Base-by-base conservation (phyloP, 495 filamentous ascomycete species). In the Penicillium nucicola region DNA sequence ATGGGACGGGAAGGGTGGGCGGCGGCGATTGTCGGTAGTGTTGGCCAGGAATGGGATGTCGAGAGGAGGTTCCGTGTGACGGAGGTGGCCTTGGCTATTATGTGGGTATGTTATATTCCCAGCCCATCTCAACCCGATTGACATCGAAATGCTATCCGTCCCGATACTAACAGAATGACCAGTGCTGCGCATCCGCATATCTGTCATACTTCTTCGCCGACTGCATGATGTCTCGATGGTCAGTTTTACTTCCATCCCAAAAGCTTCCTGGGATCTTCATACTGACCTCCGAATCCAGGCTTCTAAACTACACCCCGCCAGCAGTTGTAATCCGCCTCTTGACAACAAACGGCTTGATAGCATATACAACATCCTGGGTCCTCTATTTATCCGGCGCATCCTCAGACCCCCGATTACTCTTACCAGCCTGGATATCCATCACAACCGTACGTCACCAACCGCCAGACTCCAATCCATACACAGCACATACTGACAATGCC, bases 191-290 rank as follows among this genome's bases (percentile, higher is more conserved):
- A 66, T 90, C 88, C 33, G 90, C 84, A 42, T 91, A 91, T 69
- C 80, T 93, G 64, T 89, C 87, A 48, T 93, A 91, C 68, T 87
- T 90, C 70, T 92, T 93, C 69, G 90, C 88, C 51, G 89, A 95
- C 71, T 90, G 88, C 69, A 84, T 93, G 62, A 95, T 95, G 89
- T 90, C 86, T 54, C 84, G 90, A 65, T 93, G 89, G 89, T 88
- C 53, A n/a, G 75, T 73, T 35, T 39, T 38, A 20, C 34, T 17
- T 42, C 31, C 31, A 25, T 31, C 47, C 12, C 28, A 10, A 23
- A 9, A 1, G 35, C 13, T 34, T 19, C 42, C 3, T 25, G 36
- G 25, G 13, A 25, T 22, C 19, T 36, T 45, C 13, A 48, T 34
- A 39, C 31, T 41, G 6, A 47, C 48, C 25, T 8, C 22, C 36